Evolutionary conservation across 1,139 yeast species (phyloP).

Genomic region (Saccharomycopsis phalli): DNA sequence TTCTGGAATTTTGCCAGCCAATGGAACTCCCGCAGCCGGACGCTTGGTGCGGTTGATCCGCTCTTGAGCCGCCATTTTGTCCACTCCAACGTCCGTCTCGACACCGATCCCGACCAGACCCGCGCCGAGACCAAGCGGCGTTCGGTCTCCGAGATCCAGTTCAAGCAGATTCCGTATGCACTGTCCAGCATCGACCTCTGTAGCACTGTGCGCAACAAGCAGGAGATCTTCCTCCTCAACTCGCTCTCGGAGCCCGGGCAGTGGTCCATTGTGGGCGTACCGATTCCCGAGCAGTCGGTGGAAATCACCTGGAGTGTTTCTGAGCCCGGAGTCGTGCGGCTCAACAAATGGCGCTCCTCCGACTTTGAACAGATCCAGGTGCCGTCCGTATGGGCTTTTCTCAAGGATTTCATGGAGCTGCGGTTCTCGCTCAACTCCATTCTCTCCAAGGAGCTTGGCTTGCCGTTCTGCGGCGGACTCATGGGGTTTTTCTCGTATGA

Average conservation of each 20-base stretch:
- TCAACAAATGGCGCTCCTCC: constrained; percentile 23
- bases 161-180: not conserved
- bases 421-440: constrained; percentile 2
- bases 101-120: not conserved
- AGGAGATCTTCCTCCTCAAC: constrained; percentile 51
- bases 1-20: constrained; percentile 48
- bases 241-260: constrained; percentile 77
- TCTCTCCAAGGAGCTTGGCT: constrained; percentile 19
- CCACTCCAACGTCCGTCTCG: constrained; percentile 6
- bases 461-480: constrained; percentile 85
- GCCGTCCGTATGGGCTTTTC: constrained; percentile 38
- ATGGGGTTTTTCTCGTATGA: constrained; percentile 84
- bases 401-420: constrained; percentile 41
- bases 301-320: constrained; percentile 45
- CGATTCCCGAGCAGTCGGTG: constrained; percentile 42
- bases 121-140: too few species aligned
- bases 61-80: not conserved
- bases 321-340: constrained; percentile 20
- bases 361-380: constrained; percentile 5
- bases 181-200: constrained; percentile 36
- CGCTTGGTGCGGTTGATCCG: not conserved
- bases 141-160: not conserved
- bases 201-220: constrained; percentile 30
- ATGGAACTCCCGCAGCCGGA: not conserved
- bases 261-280: constrained; percentile 81